Base-by-base conservation (phyloP, 768 basidiomycete species). In the Suillus subaureus region DNA sequence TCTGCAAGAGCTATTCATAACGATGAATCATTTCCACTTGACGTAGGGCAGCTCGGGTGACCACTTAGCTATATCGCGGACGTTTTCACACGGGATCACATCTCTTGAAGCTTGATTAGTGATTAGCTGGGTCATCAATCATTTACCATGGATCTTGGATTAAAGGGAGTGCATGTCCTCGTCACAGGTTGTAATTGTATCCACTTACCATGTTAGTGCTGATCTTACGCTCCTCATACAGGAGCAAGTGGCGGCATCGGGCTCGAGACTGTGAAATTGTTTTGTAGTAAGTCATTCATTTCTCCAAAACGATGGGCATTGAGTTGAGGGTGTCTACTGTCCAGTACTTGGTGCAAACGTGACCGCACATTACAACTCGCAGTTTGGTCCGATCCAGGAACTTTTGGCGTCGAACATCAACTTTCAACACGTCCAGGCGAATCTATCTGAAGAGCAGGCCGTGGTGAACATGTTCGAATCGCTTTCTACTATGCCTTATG, bases 231-330 rank as follows among this genome's bases (percentile, higher is more conserved):
- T 18, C 16, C 23, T 23, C 7, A 9, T 21, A 58, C 72, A 88
- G 91, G 91, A 58, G 90, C 90, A 2, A 90, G 87, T 69, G 90
- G 91, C 4, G 91, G 89, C 1, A 92, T 93, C 42, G 91, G 91
- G 11, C 79, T 90, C 0, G 87, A 85, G 69, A 89, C 87, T 4
- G 80, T 81, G 18, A 79, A 79, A 15, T 71, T 84, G 0, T 92
- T 87, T 71, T 80, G 88, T 39, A 80, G 89, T 87, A 65, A 72
- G 80, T 77, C 35, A 49, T n/a, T n/a, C n/a, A n/a, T 43, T 51
- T 37, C 6, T 16, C 39, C 21, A 33, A 18, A 49, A 39, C 39
- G 61, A 26, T 8, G 15, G 28, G 28, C 49, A n/a, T 43, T 31
- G 28, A 31, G 23, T n/a, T 45, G 28, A 39, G 45, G 49, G 26